phyloP scores from a whole-genome alignment of 1,284 basidiomycete species.

The Cystobasidium pallidum region DNA sequence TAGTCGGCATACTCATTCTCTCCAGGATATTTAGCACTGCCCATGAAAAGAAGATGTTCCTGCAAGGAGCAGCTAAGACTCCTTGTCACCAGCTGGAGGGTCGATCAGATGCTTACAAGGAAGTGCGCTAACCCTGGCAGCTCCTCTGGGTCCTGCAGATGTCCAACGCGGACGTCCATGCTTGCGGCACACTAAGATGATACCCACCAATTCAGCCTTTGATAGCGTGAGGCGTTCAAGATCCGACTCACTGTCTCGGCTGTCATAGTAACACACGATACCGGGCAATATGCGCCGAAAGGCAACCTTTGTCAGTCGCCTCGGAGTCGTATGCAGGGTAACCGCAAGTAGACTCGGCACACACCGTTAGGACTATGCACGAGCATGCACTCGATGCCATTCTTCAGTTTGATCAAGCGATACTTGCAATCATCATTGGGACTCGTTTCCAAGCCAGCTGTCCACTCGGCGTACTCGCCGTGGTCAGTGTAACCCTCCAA shows the following conservation, averaged over 20 bases:
- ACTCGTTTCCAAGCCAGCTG: constrained; percentile 72
- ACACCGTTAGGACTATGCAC: constrained; percentile 67
- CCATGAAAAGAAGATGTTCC: constrained; percentile 58
- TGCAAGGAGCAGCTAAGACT: neutral
- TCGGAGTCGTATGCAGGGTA: no score
- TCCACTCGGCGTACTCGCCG: constrained; percentile 60
- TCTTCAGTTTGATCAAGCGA: constrained; percentile 78
- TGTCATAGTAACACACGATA: no score
- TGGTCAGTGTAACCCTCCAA: constrained; percentile 23
- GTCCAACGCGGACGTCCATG: constrained; percentile 92
- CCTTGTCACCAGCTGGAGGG: neutral
- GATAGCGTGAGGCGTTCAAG: neutral
- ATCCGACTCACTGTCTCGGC: constrained; percentile 7
- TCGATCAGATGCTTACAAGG: constrained; percentile 11
- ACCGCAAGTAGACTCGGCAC: constrained; percentile 4
- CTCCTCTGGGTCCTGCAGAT: constrained; percentile 78
- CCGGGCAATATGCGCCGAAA: neutral
- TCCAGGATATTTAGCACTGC: constrained; percentile 68
- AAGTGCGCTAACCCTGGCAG: constrained; percentile 63
- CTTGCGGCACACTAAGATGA: constrained; percentile 81
- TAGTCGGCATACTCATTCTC: constrained; percentile 84
- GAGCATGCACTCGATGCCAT: constrained; percentile 85
- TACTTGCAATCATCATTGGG: constrained; percentile 76
- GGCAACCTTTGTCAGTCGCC: constrained; percentile 5
- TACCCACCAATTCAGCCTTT: neutral